phyloP scores from a whole-genome alignment of 352 stramenopile species.

The Phytophthora europaea region DNA sequence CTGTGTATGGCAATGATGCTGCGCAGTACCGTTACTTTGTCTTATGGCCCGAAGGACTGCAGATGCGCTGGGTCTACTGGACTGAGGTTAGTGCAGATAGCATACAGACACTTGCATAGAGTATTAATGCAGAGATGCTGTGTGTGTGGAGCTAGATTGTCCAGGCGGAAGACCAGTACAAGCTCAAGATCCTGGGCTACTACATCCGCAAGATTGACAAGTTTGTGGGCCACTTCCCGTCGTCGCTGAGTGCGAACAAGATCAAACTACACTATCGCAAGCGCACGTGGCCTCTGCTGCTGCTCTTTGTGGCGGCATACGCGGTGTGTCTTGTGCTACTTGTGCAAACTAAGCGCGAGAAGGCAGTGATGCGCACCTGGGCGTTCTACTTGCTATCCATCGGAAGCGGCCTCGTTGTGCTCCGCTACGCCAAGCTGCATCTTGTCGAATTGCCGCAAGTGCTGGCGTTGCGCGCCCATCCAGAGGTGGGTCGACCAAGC shows the following conservation, averaged over 20 bases:
- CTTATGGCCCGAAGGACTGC: constrained; percentile 78
- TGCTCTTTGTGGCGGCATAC: constrained; percentile 65
- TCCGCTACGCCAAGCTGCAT: constrained; percentile 80
- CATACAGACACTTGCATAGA: neutral
- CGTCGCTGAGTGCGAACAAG: constrained; percentile 48
- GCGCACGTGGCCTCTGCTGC: constrained; percentile 47
- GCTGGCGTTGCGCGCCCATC: constrained; percentile 65
- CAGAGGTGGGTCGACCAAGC: constrained; percentile 54
- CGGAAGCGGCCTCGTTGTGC: constrained; percentile 68
- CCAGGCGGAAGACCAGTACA: constrained; percentile 70
- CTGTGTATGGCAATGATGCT: constrained; percentile 21
- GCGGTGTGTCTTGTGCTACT: constrained; percentile 51
- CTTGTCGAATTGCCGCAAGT: constrained; percentile 80
- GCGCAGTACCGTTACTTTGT: constrained; percentile 73
- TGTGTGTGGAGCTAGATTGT: constrained; percentile 59
- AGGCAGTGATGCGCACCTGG: constrained; percentile 53
- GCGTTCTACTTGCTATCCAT: constrained; percentile 69
- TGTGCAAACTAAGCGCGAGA: constrained; percentile 40
- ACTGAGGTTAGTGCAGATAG: constrained; percentile 49
- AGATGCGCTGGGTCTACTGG: constrained; percentile 81
- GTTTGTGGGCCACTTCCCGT: constrained; percentile 69
- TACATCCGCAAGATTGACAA: constrained; percentile 88
- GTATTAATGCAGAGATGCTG: neutral
- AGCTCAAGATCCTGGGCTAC: constrained; percentile 86
- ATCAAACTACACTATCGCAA: constrained; percentile 70